Evolutionary conservation across 2,329 filamentous ascomycete species (phyloP).

Genomic region (Pestalotiopsis sp.): DNA sequence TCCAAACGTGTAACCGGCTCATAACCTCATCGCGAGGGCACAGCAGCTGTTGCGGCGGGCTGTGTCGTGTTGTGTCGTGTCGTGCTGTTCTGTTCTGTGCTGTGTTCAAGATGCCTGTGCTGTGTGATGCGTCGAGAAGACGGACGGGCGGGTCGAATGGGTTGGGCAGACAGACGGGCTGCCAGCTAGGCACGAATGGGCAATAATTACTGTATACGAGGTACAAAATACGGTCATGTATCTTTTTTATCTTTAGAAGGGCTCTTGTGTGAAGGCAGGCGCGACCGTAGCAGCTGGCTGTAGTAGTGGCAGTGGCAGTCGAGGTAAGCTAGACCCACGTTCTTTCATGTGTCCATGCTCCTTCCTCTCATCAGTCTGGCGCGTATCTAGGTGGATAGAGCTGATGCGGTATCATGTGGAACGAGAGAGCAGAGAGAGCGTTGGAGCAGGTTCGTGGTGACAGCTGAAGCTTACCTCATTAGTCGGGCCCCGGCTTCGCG

Average conservation of each 20-base stretch:
- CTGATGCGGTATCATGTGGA: background rate
- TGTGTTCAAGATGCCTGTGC: background rate
- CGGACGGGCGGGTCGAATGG: slow-evolving; percentile 14
- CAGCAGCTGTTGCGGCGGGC: background rate
- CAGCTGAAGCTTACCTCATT: background rate
- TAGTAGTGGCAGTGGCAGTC: too few relatives aligned
- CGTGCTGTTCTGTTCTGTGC: slow-evolving; percentile 20
- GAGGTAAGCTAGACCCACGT: too few relatives aligned
- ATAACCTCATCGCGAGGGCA: slow-evolving; percentile 11
- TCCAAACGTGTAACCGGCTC: slow-evolving; percentile 11
- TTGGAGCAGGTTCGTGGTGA: background rate
- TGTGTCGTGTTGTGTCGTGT: slow-evolving; percentile 24
- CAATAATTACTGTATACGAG: too few relatives aligned
- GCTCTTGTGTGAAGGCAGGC: too few relatives aligned
- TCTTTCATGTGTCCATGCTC: too few relatives aligned
- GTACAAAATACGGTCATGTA: too few relatives aligned
- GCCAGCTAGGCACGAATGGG: background rate
- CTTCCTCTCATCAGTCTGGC: too few relatives aligned
- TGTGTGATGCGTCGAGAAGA: background rate
- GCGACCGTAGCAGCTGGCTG: too few relatives aligned
- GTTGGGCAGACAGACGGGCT: background rate
- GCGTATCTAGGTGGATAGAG: background rate
- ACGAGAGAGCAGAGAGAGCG: background rate
- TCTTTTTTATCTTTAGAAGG: too few relatives aligned
- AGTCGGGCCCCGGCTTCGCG: background rate